Percentiles rank a stretch among this genome's conserved stretches.
Evolutionary conservation across 495 filamentous ascomycete genomes (phyloP).

Genomic region (Tuber microsphaerosporum): DNA sequence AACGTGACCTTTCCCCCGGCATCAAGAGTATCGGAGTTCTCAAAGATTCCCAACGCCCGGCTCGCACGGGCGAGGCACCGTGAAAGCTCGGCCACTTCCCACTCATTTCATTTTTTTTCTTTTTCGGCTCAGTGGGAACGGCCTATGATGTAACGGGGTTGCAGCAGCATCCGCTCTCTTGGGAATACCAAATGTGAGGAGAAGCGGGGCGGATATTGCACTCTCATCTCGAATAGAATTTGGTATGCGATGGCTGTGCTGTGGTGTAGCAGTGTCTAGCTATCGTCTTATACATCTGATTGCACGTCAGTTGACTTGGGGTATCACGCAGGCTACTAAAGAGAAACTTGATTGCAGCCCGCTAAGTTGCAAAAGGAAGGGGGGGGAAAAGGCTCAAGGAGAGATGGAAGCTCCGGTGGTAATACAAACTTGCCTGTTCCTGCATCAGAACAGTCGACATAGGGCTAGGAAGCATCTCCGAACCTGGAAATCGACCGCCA

Average conservation of each 20-base stretch:
- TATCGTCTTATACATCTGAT: not conserved
- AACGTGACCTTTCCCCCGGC: not conserved
- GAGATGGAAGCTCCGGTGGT: not conserved
- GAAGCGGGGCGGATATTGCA: not conserved
- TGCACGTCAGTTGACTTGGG: not conserved
- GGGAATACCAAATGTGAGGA: not conserved
- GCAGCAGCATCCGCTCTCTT: not conserved
- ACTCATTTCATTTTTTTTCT: not conserved
- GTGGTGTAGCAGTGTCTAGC: not conserved
- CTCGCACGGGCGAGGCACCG: not conserved
- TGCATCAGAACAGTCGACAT: not conserved
- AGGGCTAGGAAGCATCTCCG: slow-evolving; percentile 2
- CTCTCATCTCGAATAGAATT: not conserved
- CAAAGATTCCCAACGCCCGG: not conserved
- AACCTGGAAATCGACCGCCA: slow-evolving; percentile 1
- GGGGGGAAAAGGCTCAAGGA: not conserved
- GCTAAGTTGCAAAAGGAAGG: not conserved
- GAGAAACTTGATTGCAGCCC: not conserved
- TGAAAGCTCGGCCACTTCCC: not conserved
- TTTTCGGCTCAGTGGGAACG: not conserved
- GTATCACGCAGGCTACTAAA: not conserved
- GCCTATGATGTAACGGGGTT: not conserved
- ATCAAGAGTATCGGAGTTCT: not conserved
- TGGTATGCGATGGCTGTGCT: not conserved
- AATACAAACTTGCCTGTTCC: not conserved